These are phyloP conservation scores for Purshia tridentata DNA, from an alignment of 306 rosid genomes.

Conservation along the genomic window DNA sequence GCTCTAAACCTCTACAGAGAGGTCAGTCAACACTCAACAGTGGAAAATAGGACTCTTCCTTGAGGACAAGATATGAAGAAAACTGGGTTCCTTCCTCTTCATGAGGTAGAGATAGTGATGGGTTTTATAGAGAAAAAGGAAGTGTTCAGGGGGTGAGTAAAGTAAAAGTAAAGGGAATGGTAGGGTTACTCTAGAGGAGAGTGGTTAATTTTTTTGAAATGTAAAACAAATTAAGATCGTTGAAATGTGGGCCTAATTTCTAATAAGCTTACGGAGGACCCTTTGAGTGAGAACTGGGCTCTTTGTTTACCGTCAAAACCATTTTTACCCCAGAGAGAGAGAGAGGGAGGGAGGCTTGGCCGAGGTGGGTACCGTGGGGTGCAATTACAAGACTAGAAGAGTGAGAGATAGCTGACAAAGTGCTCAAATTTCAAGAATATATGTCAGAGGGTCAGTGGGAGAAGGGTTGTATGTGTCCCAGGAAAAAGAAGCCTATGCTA, in stretches of 20 bases:
- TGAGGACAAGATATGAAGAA: background rate
- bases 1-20: no score
- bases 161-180: background rate
- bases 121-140: slow-evolving; percentile 25
- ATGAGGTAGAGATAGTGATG: background rate
- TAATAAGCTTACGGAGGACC: no score
- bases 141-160: background rate
- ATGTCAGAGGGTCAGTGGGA: slow-evolving; percentile 38
- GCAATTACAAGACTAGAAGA: background rate
- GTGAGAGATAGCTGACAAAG: background rate
- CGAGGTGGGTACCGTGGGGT: no score
- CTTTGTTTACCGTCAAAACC: no score
- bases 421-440: slow-evolving; percentile 29
- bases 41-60: no score
- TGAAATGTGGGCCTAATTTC: slow-evolving; percentile 18
- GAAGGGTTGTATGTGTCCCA: slow-evolving; percentile 26
- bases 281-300: no score
- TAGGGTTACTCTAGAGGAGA: background rate
- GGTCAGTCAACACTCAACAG: no score
- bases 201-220: background rate
- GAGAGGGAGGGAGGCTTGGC: no score
- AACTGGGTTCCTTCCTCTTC: background rate
- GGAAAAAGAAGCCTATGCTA: background rate
- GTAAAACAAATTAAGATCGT: background rate
- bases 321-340: no score